These are phyloP conservation scores for Suhomyces panamericanus DNA, from an alignment of 1,139 yeast species.

Conservation along the genomic window DNA sequence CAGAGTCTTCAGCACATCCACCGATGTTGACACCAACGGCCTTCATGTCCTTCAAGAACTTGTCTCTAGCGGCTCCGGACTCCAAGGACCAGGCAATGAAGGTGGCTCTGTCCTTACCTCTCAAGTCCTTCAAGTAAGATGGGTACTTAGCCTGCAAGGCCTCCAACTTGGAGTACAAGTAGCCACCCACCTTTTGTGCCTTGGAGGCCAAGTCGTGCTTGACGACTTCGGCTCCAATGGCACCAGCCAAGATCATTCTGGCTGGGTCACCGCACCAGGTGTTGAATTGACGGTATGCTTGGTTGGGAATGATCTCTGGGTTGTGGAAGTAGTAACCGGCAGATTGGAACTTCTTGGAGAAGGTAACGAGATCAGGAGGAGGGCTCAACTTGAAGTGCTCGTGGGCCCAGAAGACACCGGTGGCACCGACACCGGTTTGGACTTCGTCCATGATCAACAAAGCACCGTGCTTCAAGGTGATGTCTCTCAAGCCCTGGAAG, in stretches of 20 bases:
- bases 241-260: conserved; percentile 68
- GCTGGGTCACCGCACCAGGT: conserved; percentile 93
- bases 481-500: conserved; percentile 75
- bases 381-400: conserved; percentile 73
- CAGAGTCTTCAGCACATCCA: conserved; percentile 73
- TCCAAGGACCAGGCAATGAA: conserved; percentile 77
- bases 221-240: conserved; percentile 63
- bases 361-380: conserved; percentile 80
- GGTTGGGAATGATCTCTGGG: conserved; percentile 66
- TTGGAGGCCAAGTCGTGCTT: conserved; percentile 58
- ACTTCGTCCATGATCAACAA: conserved; percentile 80
- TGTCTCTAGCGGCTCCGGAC: conserved; percentile 53
- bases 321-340: conserved; percentile 81
- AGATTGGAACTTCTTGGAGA: conserved; percentile 82
- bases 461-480: conserved; percentile 66
- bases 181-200: conserved; percentile 62
- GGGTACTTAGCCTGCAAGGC: conserved; percentile 55
- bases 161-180: conserved; percentile 56
- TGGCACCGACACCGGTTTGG: conserved; percentile 86
- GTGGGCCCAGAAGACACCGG: conserved; percentile 85
- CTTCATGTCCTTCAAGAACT: conserved; percentile 58
- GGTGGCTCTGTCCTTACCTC: conserved; percentile 76
- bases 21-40: conserved; percentile 71
- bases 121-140: conserved; percentile 49
- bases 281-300: conserved; percentile 82